phyloP scores from a whole-genome alignment of 192 early-diverging fungal species.

The Rhizoclosmatium sp. region DNA sequence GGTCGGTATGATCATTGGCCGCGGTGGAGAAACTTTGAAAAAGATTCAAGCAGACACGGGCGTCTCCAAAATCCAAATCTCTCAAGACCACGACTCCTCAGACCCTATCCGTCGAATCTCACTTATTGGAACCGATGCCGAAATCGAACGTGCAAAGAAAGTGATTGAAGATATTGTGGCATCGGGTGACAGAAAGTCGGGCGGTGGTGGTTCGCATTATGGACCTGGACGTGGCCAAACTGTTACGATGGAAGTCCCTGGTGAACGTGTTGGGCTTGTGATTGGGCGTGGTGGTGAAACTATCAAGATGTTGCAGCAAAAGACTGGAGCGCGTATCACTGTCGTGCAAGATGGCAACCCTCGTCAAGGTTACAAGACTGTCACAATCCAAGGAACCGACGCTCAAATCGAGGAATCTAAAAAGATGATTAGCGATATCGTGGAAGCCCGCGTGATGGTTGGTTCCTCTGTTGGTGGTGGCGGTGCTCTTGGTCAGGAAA shows the following conservation, averaged over 20 bases:
- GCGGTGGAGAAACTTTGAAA: constrained; percentile 80
- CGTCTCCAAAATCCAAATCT: constrained; percentile 70
- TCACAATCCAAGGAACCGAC: constrained; percentile 53
- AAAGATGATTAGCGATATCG: constrained; percentile 46
- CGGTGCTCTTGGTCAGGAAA: constrained; percentile 13
- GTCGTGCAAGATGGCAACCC: constrained; percentile 54
- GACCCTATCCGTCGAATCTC: constrained; percentile 52
- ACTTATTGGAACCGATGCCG: constrained; percentile 73
- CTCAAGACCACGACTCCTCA: background rate
- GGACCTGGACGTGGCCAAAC: constrained; percentile 44
- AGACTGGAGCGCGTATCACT: constrained; percentile 77
- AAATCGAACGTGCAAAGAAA: constrained; percentile 72
- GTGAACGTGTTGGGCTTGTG: constrained; percentile 79
- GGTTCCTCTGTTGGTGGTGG: constrained; percentile 11
- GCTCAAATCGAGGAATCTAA: constrained; percentile 53
- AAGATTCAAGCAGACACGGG: constrained; percentile 74
- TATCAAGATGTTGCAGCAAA: constrained; percentile 77
- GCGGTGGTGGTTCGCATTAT: constrained; percentile 46
- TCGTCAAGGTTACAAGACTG: constrained; percentile 45
- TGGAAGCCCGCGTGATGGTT: constrained; percentile 29
- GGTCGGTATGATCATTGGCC: constrained; percentile 85
- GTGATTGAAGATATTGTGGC: constrained; percentile 81
- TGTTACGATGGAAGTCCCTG: constrained; percentile 68
- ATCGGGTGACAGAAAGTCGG: constrained; percentile 28
- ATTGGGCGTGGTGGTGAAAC: constrained; percentile 80